Conservation (phyloP, 2,329 filamentous ascomycete species). For the Aspergillus tubingensis region DNA sequence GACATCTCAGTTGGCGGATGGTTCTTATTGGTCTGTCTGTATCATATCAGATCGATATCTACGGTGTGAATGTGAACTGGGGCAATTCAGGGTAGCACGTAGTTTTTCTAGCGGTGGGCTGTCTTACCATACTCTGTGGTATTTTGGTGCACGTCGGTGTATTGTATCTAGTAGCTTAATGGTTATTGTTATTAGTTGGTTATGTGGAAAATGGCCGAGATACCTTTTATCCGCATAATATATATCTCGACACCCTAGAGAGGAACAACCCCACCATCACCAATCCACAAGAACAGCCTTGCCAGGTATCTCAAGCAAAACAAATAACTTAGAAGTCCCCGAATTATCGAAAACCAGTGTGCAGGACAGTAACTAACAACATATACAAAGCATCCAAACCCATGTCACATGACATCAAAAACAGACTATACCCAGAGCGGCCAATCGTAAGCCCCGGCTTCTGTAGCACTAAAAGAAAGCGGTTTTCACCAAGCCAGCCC, state of each 20-base stretch:
- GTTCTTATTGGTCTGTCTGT: background rate
- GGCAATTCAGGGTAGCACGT: background rate
- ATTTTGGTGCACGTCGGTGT: too few species aligned
- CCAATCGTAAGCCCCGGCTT: background rate
- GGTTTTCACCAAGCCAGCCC: conserved; percentile 29
- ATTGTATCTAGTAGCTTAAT: too few species aligned
- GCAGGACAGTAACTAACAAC: background rate
- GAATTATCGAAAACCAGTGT: background rate
- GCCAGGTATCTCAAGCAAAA: too few species aligned
- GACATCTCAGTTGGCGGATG: background rate
- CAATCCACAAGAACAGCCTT: background rate
- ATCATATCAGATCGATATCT: background rate
- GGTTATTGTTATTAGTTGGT: background rate
- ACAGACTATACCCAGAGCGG: background rate
- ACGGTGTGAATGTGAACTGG: background rate
- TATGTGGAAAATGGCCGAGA: background rate
- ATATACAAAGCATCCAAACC: background rate
- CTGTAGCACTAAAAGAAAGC: background rate
- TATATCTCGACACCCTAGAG: background rate
- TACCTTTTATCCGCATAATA: background rate
- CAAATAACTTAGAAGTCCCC: too few species aligned
- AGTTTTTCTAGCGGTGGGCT: too few species aligned
- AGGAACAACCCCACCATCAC: background rate
- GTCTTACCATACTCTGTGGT: too few species aligned
- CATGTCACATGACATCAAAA: background rate